phyloP scores from a whole-genome alignment of 1,284 basidiomycete species.

The Apiotrichum montevideense region DNA sequence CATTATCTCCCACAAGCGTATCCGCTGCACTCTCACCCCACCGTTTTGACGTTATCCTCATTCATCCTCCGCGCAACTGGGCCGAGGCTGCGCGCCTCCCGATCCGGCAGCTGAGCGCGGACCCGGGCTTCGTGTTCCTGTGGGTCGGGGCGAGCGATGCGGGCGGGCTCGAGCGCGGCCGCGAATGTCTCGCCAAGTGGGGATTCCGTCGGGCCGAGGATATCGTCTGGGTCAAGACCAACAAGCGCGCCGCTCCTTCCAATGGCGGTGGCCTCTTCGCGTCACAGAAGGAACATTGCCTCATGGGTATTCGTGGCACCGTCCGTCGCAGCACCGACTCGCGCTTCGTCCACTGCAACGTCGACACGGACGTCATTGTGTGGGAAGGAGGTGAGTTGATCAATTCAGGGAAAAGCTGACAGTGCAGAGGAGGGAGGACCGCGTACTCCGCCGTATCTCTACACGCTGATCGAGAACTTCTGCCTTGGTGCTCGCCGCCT shows the following conservation, averaged over 20 bases:
- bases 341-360: conserved; percentile 96
- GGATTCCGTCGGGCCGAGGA: conserved; percentile 94
- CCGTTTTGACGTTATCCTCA: conserved; percentile 85
- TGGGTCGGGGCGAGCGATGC: conserved; percentile 92
- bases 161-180: conserved; percentile 83
- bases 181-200: conserved; percentile 88
- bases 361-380: conserved; percentile 94
- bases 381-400: conserved; percentile 55
- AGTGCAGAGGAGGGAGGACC: conserved; percentile 37
- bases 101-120: conserved; percentile 74
- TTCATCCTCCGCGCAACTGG: conserved; percentile 88
- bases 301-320: conserved; percentile 98
- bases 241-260: conserved; percentile 47
- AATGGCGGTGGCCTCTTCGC: conserved; percentile 55
- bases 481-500: conserved; percentile 88
- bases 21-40: conserved; percentile 16
- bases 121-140: conserved; percentile 88
- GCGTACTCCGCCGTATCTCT: conserved; percentile 88
- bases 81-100: conserved; percentile 73
- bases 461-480: conserved; percentile 94
- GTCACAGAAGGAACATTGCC: conserved; percentile 88
- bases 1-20: conserved; percentile 1
- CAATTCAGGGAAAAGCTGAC: not conserved
- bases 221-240: conserved; percentile 94
- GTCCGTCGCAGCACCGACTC: conserved; percentile 88